Evolutionary conservation across 108 stramenopile genomes (phyloP).

Genomic region (Ochromonas danica): DNA sequence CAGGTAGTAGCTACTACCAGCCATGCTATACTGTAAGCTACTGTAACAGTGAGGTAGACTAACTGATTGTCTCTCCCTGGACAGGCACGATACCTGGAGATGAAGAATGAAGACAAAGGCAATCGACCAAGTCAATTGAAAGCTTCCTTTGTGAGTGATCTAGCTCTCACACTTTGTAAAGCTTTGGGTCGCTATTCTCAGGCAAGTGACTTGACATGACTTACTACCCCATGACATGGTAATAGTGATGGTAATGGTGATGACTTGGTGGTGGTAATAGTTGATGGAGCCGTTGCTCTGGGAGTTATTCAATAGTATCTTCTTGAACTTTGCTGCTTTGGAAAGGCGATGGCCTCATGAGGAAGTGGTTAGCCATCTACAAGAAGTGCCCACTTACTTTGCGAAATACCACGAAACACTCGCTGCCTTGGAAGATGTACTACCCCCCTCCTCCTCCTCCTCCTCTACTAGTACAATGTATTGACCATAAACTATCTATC

Average conservation of each 20-base stretch:
- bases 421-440: background rate
- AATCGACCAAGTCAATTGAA: slow-evolving; percentile 8
- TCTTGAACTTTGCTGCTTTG: background rate
- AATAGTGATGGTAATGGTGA: background rate
- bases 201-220: background rate
- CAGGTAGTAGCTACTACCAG: too few relatives aligned
- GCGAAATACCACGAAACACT: background rate
- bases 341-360: background rate
- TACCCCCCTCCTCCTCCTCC: background rate
- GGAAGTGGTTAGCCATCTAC: background rate
- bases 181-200: background rate
- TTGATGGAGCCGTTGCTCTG: background rate
- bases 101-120: background rate
- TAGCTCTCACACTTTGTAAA: background rate
- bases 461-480: background rate
- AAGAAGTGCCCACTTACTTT: background rate
- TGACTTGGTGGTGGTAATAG: background rate
- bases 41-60: too few relatives aligned
- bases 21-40: too few relatives aligned
- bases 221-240: background rate
- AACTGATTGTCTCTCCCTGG: too few relatives aligned
- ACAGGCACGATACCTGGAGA: slow-evolving; percentile 3
- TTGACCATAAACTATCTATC: background rate
- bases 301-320: slow-evolving; percentile 10
- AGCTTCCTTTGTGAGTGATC: background rate